Evolutionary conservation across 2,329 filamentous ascomycete species (phyloP).

Genomic region (Colletotrichum plurivorum): DNA sequence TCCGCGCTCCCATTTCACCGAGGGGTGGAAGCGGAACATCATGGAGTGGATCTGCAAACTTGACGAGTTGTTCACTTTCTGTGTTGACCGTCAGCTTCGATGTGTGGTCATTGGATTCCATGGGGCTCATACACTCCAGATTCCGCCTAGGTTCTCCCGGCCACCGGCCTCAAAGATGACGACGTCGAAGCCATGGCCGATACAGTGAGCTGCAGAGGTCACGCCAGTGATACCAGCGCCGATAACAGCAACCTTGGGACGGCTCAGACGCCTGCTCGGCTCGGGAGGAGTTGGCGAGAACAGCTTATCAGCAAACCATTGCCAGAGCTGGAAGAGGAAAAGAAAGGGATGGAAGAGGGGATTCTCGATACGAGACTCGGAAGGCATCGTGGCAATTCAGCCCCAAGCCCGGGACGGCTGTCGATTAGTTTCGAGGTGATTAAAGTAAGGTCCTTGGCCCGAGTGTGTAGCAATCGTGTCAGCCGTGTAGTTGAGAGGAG

Average conservation of each 20-base stretch:
- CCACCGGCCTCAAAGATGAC: constrained; percentile 82
- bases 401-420: constrained; percentile 13
- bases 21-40: constrained; percentile 92
- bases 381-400: constrained; percentile 48
- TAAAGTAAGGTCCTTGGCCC: no score
- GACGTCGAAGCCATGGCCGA: constrained; percentile 89
- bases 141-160: constrained; percentile 78
- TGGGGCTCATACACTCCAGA: constrained; percentile 77
- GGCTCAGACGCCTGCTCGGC: constrained; percentile 66
- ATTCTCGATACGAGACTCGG: constrained; percentile 52
- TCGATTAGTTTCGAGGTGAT: background rate
- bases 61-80: constrained; percentile 86
- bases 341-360: constrained; percentile 67
- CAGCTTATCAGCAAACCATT: constrained; percentile 74
- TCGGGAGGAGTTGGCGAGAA: constrained; percentile 80
- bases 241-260: constrained; percentile 78
- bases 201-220: constrained; percentile 84
- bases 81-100: constrained; percentile 30
- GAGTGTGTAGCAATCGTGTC: background rate
- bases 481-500: background rate
- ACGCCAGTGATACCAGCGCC: constrained; percentile 82
- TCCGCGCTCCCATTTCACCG: constrained; percentile 79
- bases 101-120: background rate
- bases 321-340: constrained; percentile 75
- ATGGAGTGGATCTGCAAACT: constrained; percentile 86